Evolutionary conservation across 2,329 filamentous ascomycete species (phyloP).

Genomic region (Talaromyces islandicus): DNA sequence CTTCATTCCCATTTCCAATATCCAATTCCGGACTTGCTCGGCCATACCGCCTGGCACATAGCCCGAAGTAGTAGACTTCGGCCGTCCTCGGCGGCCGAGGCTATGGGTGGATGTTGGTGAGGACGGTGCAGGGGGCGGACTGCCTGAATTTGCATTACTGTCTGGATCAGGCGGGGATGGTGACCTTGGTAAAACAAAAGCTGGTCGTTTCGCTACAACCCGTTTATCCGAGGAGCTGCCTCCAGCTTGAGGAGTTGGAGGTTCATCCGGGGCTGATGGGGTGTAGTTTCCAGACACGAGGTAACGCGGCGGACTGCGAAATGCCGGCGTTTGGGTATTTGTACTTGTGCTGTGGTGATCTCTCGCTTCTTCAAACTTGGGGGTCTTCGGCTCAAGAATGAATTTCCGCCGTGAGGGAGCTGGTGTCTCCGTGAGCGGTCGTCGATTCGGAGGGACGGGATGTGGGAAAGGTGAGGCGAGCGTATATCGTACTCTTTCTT

Average conservation of each 20-base stretch:
- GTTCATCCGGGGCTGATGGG: conserved; percentile 13
- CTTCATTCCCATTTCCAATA: conserved; percentile 32
- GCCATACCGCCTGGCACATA: conserved; percentile 36
- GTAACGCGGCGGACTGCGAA: conserved; percentile 24
- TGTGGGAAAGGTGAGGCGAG: conserved; percentile 9
- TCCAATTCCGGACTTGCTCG: conserved; percentile 35
- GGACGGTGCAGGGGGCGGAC: conserved; percentile 24
- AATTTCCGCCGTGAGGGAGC: conserved; percentile 9
- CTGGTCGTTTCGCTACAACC: conserved; percentile 24
- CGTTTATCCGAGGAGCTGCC: conserved; percentile 14
- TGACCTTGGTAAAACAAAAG: conserved; percentile 33
- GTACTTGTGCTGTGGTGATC: not conserved
- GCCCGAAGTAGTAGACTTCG: conserved; percentile 13
- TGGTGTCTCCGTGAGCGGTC: conserved; percentile 5
- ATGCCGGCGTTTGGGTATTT: conserved; percentile 12
- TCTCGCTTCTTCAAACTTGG: conserved; percentile 16
- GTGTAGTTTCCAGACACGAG: conserved; percentile 20
- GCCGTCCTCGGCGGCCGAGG: conserved; percentile 24
- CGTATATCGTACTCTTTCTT: not conserved
- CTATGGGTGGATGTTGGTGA: conserved; percentile 27
- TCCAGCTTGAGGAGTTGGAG: conserved; percentile 2
- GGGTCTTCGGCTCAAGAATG: conserved; percentile 6
- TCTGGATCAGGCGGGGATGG: conserved; percentile 24
- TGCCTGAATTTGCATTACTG: not conserved
- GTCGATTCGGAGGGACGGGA: not conserved